Evolutionary conservation across 1,139 yeast genomes (phyloP), one percentile per base, ranked within the genome.

Genomic region (Yamadazyma friedrichii): DNA sequence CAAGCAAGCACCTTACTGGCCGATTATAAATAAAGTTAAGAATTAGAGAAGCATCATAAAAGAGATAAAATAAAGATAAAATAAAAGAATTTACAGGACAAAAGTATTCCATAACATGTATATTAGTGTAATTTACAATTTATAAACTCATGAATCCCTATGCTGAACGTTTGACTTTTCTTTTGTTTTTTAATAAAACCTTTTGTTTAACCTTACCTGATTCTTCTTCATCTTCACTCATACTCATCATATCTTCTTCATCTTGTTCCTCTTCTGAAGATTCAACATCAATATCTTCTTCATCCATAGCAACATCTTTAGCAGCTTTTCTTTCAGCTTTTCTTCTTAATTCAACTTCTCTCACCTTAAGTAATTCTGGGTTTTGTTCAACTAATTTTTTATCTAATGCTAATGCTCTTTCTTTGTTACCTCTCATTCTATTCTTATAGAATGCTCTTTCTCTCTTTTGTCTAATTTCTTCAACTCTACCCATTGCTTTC

Each of bases 381-480:
- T 93, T 81, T 46, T 78, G 72, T 59, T 84, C 96, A 39, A 93
- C 94, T 61, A 93, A 76, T 68, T 88, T 88, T 73, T 82, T 83
- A 69, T 93, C 98, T 47, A 87, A 76, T 47, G 83, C 88, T 60
- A 88, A 74, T 64, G 86, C 85, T 65, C 82, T 81, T 54, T 87
- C 96, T 68, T 84, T 85, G 71, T 94, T 93, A 52, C 97, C 98
- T 70, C 87, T 88, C 99, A 93, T 93, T 82, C 98, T 88, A 72
- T 91, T 89, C 89, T 89, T 91, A 75, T 88, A 93, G 88, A 93
- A 93, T 28, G 98, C 97, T 62, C 95, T 79, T 70, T 94, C 98
- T 76, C 99, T 85, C 78, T 84, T 88, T 64, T 80, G 84, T 76
- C 98, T 83, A 65, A 93, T 93, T 70, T 89, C 95, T 65, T 93